Evolutionary conservation across 352 stramenopile species (phyloP).

Genomic region (Phytophthora vignae): DNA sequence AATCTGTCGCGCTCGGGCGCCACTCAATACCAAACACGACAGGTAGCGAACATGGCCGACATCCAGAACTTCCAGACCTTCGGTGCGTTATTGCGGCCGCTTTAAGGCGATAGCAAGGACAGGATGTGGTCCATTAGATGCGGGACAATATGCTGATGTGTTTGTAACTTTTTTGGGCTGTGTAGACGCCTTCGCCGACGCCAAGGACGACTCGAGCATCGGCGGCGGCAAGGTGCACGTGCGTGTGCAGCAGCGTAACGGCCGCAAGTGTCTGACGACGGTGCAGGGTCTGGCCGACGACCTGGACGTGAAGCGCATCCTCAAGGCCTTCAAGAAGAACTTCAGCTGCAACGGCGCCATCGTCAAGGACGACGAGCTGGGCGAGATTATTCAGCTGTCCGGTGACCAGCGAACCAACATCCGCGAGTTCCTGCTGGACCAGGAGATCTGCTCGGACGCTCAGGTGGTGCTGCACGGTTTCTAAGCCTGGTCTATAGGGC

Average conservation of each 20-base stretch:
- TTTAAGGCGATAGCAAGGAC: neutral
- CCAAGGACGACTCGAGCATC: slow-evolving; percentile 89
- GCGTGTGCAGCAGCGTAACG: slow-evolving; percentile 99
- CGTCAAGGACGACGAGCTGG: slow-evolving; percentile 97
- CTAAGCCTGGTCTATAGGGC: slow-evolving; percentile 64
- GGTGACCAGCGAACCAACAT: slow-evolving; percentile 99
- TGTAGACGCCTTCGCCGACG: slow-evolving; percentile 88
- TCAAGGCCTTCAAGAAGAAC: slow-evolving; percentile 99
- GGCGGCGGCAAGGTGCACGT: slow-evolving; percentile 96
- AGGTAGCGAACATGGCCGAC: slow-evolving; percentile 66
- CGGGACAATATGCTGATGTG: slow-evolving; percentile 16
- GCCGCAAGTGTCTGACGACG: slow-evolving; percentile 99
- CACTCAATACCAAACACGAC: slow-evolving; percentile 50
- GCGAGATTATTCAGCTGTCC: slow-evolving; percentile 99
- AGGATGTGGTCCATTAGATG: neutral
- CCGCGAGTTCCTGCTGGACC: slow-evolving; percentile 98
- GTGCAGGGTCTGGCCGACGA: slow-evolving; percentile 98
- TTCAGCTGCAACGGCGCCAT: slow-evolving; percentile 99
- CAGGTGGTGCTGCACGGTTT: slow-evolving; percentile 98
- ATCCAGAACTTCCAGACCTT: slow-evolving; percentile 93
- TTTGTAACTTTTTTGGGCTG: slow-evolving; percentile 8
- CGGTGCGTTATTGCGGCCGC: slow-evolving; percentile 54
- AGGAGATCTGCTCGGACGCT: slow-evolving; percentile 98
- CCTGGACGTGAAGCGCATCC: slow-evolving; percentile 99
- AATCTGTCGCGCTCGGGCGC: slow-evolving; percentile 23